Percentiles rank a stretch among this genome's conserved stretches.
These are phyloP conservation scores for Mychonastes homosphaera DNA, from an alignment of 139 green algal genomes.

Conservation along the genomic window DNA sequence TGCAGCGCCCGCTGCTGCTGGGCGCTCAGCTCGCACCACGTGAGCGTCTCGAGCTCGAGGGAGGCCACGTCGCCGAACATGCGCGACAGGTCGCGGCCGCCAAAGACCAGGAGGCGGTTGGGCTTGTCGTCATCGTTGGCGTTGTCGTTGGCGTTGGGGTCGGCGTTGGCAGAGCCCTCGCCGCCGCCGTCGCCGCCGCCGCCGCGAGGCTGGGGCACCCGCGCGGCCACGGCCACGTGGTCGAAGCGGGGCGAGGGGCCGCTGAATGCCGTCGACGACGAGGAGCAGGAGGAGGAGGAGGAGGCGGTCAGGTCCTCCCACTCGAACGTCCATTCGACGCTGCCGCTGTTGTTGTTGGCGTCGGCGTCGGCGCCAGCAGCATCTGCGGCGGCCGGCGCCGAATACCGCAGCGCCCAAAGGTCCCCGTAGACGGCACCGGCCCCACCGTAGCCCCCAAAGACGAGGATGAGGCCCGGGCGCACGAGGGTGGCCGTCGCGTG, in stretches of 20 bases:
- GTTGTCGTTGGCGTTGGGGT: slow-evolving; percentile 50
- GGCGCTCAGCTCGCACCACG: too few relatives aligned
- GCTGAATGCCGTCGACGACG: background rate
- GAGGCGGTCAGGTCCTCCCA: slow-evolving; percentile 46
- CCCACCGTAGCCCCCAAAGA: slow-evolving; percentile 75
- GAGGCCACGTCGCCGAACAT: slow-evolving; percentile 63
- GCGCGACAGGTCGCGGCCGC: slow-evolving; percentile 59
- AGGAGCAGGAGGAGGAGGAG: background rate
- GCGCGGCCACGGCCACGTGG: slow-evolving; percentile 49
- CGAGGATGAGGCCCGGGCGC: slow-evolving; percentile 43
- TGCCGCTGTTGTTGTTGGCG: too few relatives aligned
- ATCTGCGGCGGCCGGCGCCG: background rate
- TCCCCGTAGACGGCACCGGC: slow-evolving; percentile 61
- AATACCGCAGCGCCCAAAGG: slow-evolving; percentile 58
- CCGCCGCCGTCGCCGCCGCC: too few relatives aligned
- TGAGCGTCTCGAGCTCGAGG: slow-evolving; percentile 58
- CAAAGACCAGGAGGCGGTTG: slow-evolving; percentile 71
- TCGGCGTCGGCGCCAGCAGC: too few relatives aligned
- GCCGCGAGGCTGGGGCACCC: too few relatives aligned
- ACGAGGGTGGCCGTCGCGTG: slow-evolving; percentile 66
- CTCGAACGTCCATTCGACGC: slow-evolving; percentile 17
- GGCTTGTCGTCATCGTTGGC: slow-evolving; percentile 43
- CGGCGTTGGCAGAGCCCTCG: slow-evolving; percentile 20
- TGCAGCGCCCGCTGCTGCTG: too few relatives aligned
- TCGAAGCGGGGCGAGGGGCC: slow-evolving; percentile 58